Conservation (phyloP, 768 basidiomycete species). For the Rhodotorula babjevae region DNA sequence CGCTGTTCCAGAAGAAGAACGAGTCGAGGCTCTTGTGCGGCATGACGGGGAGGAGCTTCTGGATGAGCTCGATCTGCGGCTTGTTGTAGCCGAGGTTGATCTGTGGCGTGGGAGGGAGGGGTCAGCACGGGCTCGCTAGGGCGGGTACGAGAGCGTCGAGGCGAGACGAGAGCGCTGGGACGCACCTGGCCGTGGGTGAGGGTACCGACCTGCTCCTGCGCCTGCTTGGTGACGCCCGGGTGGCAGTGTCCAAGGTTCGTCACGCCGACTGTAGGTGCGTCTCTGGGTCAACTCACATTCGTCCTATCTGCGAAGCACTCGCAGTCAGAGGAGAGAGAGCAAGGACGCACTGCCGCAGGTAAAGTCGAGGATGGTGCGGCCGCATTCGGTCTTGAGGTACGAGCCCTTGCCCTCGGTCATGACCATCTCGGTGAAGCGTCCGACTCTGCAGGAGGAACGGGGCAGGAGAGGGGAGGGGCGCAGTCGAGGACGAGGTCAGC, state of each 20-base stretch:
- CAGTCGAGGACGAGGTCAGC: neutral
- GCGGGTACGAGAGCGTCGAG: neutral
- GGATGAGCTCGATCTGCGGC: conserved; percentile 80
- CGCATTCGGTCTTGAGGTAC: conserved; percentile 53
- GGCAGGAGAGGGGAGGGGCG: neutral
- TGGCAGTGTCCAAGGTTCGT: conserved; percentile 84
- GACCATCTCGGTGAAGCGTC: conserved; percentile 33
- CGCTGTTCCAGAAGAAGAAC: conserved; percentile 72
- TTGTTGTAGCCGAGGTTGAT: conserved; percentile 83
- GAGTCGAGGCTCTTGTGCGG: conserved; percentile 84
- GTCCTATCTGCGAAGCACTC: neutral
- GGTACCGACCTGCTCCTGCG: conserved; percentile 78
- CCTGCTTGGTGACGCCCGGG: conserved; percentile 76
- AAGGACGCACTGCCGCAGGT: conserved; percentile 59
- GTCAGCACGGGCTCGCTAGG: neutral
- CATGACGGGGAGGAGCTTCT: conserved; percentile 80
- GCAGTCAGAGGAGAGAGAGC: neutral
- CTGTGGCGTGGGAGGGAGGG: conserved; percentile 48
- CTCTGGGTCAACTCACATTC: neutral
- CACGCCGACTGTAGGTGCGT: conserved; percentile 57
- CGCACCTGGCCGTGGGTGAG: conserved; percentile 67
- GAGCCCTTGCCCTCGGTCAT: conserved; percentile 33
- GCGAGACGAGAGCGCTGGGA: conserved; percentile 15
- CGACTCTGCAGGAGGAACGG: conserved; percentile 9
- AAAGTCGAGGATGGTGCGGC: conserved; percentile 72